Evolutionary conservation across 768 basidiomycete species (phyloP).

Genomic region (Scleroderma citrinum): DNA sequence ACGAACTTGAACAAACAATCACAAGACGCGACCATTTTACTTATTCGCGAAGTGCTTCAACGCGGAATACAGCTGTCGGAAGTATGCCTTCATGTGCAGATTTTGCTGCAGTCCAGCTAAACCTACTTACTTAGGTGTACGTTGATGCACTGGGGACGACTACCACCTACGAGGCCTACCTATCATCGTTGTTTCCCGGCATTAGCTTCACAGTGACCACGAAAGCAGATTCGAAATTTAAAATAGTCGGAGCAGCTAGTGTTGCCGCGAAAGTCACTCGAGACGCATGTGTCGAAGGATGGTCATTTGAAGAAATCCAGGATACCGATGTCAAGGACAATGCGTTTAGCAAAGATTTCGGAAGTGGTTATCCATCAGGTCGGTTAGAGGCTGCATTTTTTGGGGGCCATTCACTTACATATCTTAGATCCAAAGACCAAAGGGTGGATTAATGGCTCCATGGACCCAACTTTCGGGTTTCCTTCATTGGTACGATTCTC

Average conservation of each 20-base stretch:
- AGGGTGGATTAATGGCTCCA: conserved; percentile 67
- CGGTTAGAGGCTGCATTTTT: not conserved
- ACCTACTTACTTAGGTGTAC: conserved; percentile 54
- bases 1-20: conserved; percentile 85
- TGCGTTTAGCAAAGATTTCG: conserved; percentile 33
- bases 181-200: conserved; percentile 75
- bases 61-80: conserved; percentile 76
- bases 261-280: conserved; percentile 98
- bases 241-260: conserved; percentile 94
- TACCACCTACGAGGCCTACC: conserved; percentile 76
- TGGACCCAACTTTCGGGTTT: conserved; percentile 90
- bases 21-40: conserved; percentile 81
- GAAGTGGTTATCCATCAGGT: conserved; percentile 93
- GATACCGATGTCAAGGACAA: conserved; percentile 7
- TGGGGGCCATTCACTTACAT: not conserved
- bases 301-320: conserved; percentile 68
- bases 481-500: conserved; percentile 89
- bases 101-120: not conserved
- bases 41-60: conserved; percentile 83
- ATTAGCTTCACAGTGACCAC: conserved; percentile 84
- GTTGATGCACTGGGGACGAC: conserved; percentile 94
- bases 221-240: conserved; percentile 95
- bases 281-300: conserved; percentile 82
- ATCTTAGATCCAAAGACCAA: conserved; percentile 83
- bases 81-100: conserved; percentile 32